Conservation (phyloP, 495 filamentous ascomycete species). For the Recurvomyces mirabilis region DNA sequence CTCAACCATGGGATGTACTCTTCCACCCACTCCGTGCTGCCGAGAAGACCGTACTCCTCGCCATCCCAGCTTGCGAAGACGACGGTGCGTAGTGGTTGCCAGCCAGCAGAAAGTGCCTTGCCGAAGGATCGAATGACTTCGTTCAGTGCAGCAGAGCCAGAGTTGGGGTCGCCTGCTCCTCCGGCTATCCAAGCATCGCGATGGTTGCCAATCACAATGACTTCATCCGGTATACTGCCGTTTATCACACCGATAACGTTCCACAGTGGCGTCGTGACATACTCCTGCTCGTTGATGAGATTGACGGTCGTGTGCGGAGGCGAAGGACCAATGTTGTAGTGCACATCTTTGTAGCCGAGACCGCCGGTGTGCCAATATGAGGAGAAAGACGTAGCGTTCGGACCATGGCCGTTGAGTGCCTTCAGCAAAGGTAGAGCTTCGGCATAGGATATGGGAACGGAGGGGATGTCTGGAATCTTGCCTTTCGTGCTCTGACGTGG, state of each 20-base stretch:
- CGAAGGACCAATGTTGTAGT: conserved; percentile 87
- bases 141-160: conserved; percentile 33
- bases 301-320: conserved; percentile 66
- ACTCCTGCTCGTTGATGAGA: conserved; percentile 78
- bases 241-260: conserved; percentile 93
- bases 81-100: conserved; percentile 43
- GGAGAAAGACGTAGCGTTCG: conserved; percentile 65
- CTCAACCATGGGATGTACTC: conserved; percentile 77
- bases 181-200: conserved; percentile 90
- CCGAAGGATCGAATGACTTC: conserved; percentile 32
- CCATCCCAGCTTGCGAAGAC: conserved; percentile 68
- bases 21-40: conserved; percentile 64
- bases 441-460: conserved; percentile 77
- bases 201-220: conserved; percentile 89
- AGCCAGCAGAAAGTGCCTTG: conserved; percentile 27
- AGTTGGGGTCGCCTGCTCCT: conserved; percentile 36
- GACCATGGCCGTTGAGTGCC: conserved; percentile 80
- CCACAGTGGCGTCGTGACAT: conserved; percentile 82
- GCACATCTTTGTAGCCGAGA: conserved; percentile 67
- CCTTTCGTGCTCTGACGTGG: conserved; percentile 60
- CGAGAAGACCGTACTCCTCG: conserved; percentile 61
- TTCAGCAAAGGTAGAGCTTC: conserved; percentile 79
- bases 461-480: conserved; percentile 74
- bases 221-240: conserved; percentile 75
- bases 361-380: conserved; percentile 61